Evolutionary conservation across 2,329 filamentous ascomycete genomes (phyloP).

Genomic region (Talaromyces pinophilus): DNA sequence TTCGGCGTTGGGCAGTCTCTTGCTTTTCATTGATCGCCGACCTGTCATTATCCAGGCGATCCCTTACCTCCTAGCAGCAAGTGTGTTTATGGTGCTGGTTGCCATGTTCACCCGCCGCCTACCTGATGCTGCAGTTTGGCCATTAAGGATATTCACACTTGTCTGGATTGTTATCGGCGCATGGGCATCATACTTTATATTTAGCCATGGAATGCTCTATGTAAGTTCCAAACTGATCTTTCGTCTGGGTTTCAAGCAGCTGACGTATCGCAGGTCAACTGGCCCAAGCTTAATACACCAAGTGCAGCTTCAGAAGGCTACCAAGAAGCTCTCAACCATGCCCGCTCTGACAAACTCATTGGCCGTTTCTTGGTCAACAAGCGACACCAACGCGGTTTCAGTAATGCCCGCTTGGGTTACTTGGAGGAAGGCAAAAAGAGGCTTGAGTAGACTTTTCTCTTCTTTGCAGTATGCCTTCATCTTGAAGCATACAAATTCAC

Average conservation of each 20-base stretch:
- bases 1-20: slow-evolving; percentile 67
- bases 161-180: slow-evolving; percentile 70
- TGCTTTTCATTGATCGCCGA: slow-evolving; percentile 80
- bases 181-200: slow-evolving; percentile 76
- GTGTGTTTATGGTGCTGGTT: slow-evolving; percentile 78
- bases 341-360: slow-evolving; percentile 77
- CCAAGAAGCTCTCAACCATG: slow-evolving; percentile 79
- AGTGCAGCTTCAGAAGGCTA: slow-evolving; percentile 85
- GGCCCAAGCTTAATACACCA: slow-evolving; percentile 92
- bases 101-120: slow-evolving; percentile 70
- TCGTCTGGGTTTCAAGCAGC: background rate
- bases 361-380: slow-evolving; percentile 66
- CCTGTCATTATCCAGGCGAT: slow-evolving; percentile 90
- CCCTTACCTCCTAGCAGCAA: slow-evolving; percentile 85
- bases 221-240: slow-evolving; percentile 59
- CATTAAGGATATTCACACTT: slow-evolving; percentile 77
- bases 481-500: background rate
- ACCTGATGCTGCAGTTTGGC: slow-evolving; percentile 74
- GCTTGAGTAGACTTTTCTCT: slow-evolving; percentile 62
- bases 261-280: slow-evolving; percentile 68
- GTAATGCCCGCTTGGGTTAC: slow-evolving; percentile 76
- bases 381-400: slow-evolving; percentile 77
- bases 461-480: background rate
- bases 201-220: slow-evolving; percentile 85
- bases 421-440: slow-evolving; percentile 98